phyloP scores from a whole-genome alignment of 2,329 filamentous ascomycete species.

The Xylaria sp. region DNA sequence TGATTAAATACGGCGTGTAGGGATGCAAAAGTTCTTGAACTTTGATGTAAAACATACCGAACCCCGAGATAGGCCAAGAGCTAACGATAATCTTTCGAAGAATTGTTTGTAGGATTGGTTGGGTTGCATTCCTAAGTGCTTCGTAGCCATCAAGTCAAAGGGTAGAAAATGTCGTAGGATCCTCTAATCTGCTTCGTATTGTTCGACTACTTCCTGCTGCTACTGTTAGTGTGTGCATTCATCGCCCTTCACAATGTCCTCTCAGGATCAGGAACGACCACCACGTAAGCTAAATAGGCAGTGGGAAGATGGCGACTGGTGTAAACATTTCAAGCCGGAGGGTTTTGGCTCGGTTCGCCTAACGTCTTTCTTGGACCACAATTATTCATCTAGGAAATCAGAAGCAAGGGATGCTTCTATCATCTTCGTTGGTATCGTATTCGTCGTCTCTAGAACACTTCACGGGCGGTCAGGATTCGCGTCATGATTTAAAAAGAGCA shows the following conservation, averaged over 20 bases:
- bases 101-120: no score
- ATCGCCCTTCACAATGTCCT: neutral
- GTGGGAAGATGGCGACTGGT: neutral
- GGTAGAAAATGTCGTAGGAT: neutral
- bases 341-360: neutral
- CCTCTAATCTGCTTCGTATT: neutral
- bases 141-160: neutral
- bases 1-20: neutral
- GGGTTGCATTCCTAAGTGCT: no score
- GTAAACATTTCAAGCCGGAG: neutral
- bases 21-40: neutral
- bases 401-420: neutral
- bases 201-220: neutral
- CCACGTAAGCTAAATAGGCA: neutral
- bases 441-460: neutral
- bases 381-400: neutral
- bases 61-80: no score
- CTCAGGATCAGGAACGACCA: neutral
- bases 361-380: neutral
- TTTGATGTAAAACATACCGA: neutral
- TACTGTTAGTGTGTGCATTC: neutral
- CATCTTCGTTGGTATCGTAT: neutral
- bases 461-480: neutral
- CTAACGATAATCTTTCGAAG: no score
- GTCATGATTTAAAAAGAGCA: neutral